Base-by-base conservation (phyloP, 106 monocot species). In the Apostasia shenzhenica region DNA sequence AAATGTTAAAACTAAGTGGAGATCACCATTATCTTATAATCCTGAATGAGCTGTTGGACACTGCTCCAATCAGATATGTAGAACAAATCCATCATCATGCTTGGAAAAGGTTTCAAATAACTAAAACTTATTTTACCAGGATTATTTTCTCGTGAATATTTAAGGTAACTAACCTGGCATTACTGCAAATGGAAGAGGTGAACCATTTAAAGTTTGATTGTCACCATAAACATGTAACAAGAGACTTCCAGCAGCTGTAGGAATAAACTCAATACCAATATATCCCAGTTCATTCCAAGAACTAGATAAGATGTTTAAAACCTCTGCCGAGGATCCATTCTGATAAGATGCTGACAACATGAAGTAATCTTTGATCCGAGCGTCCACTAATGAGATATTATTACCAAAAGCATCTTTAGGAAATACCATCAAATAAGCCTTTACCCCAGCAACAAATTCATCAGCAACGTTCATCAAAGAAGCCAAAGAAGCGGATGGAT, bases 341-440 rank as follows among this genome's bases (percentile, higher is more conserved):
- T 79, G 66, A 57, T 75, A 74, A 71, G 70, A 79, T 52, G 58
- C 75, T 13, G 75, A 77, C 57, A 88, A 57, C 41, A 14, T 81
- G 61, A 91, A 91, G 50, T 73, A 71, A 57, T 77, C 77, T 10
- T 72, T 65, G 37, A 47, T 57, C 40, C 51, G 64, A 53, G 47
- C 72, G 48, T 75, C 70, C 10, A 49, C 42, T 48, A 58, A 71
- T 6, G 78, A 78, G 44, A 95, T 67, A 72, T 82, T 78, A 70
- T 95, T 95, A 3, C 91, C 91, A 75, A 95, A 95, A 45, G 86
- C 86, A 84, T 95, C 95, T 72, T 76, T 81, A 2, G 76, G 82
- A 72, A 82, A 77, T 61, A 91, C 54, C 38, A 65, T 48, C 48
- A 95, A 45, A 53, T 49, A 78, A 52, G 82, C 84, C 77, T 82